These are phyloP conservation scores for Arctostaphylos glauca DNA, from an alignment of 148 eudicot genomes.

Conservation along the genomic window DNA sequence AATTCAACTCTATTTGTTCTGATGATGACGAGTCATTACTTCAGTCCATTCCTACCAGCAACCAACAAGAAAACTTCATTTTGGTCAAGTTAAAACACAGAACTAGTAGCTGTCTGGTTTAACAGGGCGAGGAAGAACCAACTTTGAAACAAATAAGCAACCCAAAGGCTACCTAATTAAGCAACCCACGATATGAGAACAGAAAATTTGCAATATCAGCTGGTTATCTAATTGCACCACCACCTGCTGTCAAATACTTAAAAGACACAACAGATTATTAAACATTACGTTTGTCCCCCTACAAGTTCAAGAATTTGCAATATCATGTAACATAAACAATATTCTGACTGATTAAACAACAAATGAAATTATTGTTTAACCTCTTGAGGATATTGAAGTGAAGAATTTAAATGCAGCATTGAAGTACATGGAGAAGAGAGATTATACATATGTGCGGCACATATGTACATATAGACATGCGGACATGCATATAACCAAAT, in stretches of 20 bases:
- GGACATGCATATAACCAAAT: slow-evolving; percentile 2
- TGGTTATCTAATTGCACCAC: not conserved
- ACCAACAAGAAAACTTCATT: not conserved
- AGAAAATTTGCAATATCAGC: too few species aligned
- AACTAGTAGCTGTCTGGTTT: not conserved
- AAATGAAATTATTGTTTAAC: not conserved
- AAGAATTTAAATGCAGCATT: not conserved
- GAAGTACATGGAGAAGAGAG: not conserved
- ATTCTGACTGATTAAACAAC: not conserved
- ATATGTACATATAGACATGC: slow-evolving; percentile 5
- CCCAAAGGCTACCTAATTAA: not conserved
- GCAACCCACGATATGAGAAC: not conserved
- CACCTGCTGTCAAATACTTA: not conserved
- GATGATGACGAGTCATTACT: too few species aligned
- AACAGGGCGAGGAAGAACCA: not conserved
- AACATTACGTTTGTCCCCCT: too few species aligned
- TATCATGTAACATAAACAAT: not conserved
- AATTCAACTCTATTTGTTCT: too few species aligned
- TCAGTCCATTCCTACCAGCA: not conserved
- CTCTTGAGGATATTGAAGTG: not conserved
- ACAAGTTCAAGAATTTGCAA: not conserved
- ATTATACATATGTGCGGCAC: not conserved
- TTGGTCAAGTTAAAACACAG: not conserved
- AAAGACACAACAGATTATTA: not conserved
- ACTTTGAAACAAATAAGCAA: not conserved